Percentiles rank a stretch among this genome's conserved stretches.
Evolutionary conservation across 768 basidiomycete genomes (phyloP).

Genomic region (Calocybe cyanea): DNA sequence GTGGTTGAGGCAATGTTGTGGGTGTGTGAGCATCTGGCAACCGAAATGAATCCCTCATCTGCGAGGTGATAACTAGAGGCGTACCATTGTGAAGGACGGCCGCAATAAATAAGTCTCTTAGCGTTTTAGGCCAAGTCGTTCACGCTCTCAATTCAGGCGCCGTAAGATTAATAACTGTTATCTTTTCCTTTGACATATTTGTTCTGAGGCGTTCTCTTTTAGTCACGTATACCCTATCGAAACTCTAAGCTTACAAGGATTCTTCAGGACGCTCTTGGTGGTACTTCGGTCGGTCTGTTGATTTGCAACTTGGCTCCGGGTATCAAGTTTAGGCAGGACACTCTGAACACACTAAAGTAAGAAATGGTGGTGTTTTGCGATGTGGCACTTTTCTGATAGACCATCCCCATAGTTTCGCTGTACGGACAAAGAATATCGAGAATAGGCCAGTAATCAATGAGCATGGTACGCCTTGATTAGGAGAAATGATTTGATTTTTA

Average conservation of each 20-base stretch:
- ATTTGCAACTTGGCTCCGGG: constrained; percentile 89
- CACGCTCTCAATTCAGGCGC: constrained; percentile 77
- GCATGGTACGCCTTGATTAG: constrained; percentile 44
- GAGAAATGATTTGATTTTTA: constrained; percentile 1
- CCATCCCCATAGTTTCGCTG: constrained; percentile 55
- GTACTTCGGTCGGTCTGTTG: constrained; percentile 71
- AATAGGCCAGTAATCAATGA: constrained; percentile 79
- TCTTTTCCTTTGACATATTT: constrained; percentile 5
- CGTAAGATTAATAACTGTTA: constrained; percentile 32
- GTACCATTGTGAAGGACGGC: too few species aligned
- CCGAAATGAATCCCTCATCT: too few species aligned
- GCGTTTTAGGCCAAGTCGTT: constrained; percentile 84
- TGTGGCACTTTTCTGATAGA: background rate
- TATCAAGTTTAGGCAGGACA: constrained; percentile 78
- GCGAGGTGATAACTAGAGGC: too few species aligned
- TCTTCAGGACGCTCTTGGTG: constrained; percentile 87
- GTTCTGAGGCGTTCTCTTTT: background rate
- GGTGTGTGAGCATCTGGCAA: too few species aligned
- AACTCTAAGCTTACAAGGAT: constrained; percentile 88
- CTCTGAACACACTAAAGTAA: constrained; percentile 88
- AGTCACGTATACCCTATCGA: constrained; percentile 84
- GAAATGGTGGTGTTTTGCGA: constrained; percentile 15
- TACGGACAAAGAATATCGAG: constrained; percentile 82
- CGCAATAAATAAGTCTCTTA: constrained; percentile 88
- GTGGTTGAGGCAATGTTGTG: too few species aligned